phyloP scores from a whole-genome alignment of 352 stramenopile genomes.

The Phytophthora citricola region DNA sequence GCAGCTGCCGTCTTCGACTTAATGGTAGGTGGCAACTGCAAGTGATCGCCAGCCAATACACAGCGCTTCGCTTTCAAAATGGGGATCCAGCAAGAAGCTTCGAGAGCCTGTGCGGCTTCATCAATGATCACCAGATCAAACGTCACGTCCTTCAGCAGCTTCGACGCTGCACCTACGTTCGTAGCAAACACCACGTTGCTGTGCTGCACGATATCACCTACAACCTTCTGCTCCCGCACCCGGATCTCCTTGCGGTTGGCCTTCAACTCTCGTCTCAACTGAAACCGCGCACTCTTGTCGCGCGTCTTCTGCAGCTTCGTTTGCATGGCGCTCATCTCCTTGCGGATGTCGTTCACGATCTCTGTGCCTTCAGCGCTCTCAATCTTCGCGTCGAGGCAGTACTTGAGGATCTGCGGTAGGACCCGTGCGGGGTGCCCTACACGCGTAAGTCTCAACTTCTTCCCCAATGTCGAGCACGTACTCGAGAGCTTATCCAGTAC shows the following conservation, averaged over 20 bases:
- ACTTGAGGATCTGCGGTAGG: constrained; percentile 87
- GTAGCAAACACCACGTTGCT: constrained; percentile 97
- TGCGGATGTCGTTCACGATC: constrained; percentile 95
- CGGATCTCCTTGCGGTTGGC: constrained; percentile 95
- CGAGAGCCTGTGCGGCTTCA: constrained; percentile 97
- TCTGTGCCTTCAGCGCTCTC: constrained; percentile 93
- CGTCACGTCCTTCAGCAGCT: constrained; percentile 87
- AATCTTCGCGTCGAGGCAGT: constrained; percentile 96
- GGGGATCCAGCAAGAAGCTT: constrained; percentile 97
- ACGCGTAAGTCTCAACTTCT: constrained; percentile 60
- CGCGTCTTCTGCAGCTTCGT: constrained; percentile 61
- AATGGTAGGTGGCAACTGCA: constrained; percentile 97
- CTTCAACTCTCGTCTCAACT: constrained; percentile 86
- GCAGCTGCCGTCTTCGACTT: constrained; percentile 87
- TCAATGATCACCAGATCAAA: constrained; percentile 98
- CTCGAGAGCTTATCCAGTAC: constrained; percentile 94
- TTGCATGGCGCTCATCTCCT: constrained; percentile 87
- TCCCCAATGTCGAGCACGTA: constrained; percentile 34
- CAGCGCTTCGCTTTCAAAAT: constrained; percentile 92
- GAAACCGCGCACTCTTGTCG: constrained; percentile 53
- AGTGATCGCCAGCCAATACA: constrained; percentile 94
- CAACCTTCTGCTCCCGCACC: constrained; percentile 93
- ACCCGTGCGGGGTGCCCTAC: constrained; percentile 97
- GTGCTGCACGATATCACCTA: constrained; percentile 90
- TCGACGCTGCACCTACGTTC: constrained; percentile 94